phyloP scores from a whole-genome alignment of 495 filamentous ascomycete species.

The Coniosporium apollinis region DNA sequence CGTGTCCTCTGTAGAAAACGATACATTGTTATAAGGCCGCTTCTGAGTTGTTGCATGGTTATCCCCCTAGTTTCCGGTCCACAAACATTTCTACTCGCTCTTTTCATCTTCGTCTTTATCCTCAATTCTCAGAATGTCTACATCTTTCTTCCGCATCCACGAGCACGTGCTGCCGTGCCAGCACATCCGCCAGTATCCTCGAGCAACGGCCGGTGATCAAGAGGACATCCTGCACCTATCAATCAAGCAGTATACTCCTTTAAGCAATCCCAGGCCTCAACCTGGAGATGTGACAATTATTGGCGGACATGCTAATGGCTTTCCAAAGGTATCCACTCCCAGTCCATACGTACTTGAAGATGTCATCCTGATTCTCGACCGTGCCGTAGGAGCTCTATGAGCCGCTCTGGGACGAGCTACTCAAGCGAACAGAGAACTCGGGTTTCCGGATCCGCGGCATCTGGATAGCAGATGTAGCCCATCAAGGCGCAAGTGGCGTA shows the following conservation, averaged over 20 bases:
- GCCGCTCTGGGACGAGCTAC: constrained; percentile 29
- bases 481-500: constrained; percentile 25
- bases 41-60: too few species aligned
- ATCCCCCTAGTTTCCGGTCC: too few species aligned
- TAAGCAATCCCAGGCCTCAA: constrained; percentile 12
- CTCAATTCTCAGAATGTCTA: too few species aligned
- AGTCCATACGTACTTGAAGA: neutral
- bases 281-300: constrained; percentile 28
- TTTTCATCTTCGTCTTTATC: too few species aligned
- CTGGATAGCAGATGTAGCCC: constrained; percentile 29
- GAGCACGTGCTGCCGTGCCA: constrained; percentile 21
- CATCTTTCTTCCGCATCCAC: constrained; percentile 16
- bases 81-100: too few species aligned
- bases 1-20: too few species aligned
- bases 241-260: constrained; percentile 31
- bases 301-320: constrained; percentile 30
- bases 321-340: constrained; percentile 22
- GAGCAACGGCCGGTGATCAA: constrained; percentile 18
- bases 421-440: constrained; percentile 10
- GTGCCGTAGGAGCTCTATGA: constrained; percentile 31
- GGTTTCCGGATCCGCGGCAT: constrained; percentile 25
- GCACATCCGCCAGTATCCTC: constrained; percentile 24
- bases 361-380: constrained; percentile 2
- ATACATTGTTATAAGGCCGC: too few species aligned
- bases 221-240: constrained; percentile 25